Evolutionary conservation across 805 yeast species (phyloP), one percentile per base, ranked within the genome.

Genomic region (Ogataea nakhonphanomensis): DNA sequence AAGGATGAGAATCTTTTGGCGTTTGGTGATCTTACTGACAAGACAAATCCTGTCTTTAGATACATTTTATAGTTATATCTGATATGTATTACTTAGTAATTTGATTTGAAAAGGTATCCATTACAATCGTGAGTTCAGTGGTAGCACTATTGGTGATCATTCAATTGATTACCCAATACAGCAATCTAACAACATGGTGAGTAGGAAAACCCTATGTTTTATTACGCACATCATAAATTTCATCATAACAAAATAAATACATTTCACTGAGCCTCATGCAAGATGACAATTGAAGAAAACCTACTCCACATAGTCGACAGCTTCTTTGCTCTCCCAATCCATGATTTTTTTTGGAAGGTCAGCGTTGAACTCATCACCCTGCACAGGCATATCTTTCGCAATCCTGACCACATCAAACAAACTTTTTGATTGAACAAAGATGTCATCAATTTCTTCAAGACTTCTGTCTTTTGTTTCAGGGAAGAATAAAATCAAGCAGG

Each of bases 391-490:
- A n/a, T 12, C 14, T 14, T 26, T 26, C 14, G 29, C 29, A 7
- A 26, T n/a, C 6, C 29, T 12, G 14, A 26, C 29, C 12, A 14
- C 14, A 14, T 26, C 29, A 14, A 26, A 26, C 5, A 26, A 5
- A 8, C 14, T 26, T 12, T 26, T 12, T 12, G 29, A 26, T 14
- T 26, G 29, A 26, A 26, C 23, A n/a, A 64, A 77, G 41, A 82
- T 78, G 53, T 79, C 78, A 56, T 79, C 81, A 43, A 79, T 74
- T 51, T 78, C 80, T 49, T 77, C 80, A 55, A 73, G 71, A 12
- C 74, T 65, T 58, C 74, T 73, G 14, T 78, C 78, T 62, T 73
- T 77, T n/a, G 86, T 81, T 61, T 80, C 86, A 44, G 76, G 74
- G 37, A 79, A 77, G 46, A 30, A 55, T 39, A 41, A 38, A 30